Evolutionary conservation across 2,329 filamentous ascomycete genomes (phyloP).

Genomic region (Clonostachys chloroleuca): DNA sequence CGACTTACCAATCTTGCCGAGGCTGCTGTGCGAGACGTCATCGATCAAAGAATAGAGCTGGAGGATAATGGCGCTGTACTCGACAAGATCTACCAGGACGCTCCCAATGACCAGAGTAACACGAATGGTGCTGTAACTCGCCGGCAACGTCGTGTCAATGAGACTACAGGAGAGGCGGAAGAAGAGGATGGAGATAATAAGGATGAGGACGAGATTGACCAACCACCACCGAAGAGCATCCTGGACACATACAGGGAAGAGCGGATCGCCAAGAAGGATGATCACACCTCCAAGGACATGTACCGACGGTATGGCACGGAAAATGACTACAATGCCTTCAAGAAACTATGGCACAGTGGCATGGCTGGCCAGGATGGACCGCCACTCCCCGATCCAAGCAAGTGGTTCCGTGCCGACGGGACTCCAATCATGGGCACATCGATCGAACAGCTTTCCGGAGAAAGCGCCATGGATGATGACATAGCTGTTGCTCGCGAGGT

Average conservation of each 20-base stretch:
- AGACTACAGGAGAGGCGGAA: not conserved
- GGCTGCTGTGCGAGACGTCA: constrained; percentile 36
- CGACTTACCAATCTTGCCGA: constrained; percentile 40
- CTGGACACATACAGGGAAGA: constrained; percentile 26
- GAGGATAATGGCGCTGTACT: constrained; percentile 41
- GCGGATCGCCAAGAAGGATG: constrained; percentile 26
- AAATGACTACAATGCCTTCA: constrained; percentile 58
- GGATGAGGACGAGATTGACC: constrained; percentile 15
- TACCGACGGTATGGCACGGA: constrained; percentile 47
- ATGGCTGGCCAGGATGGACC: constrained; percentile 41
- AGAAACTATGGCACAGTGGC: constrained; percentile 52
- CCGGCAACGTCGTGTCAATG: constrained; percentile 3
- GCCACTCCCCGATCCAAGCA: constrained; percentile 44
- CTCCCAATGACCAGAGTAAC: too few relatives aligned
- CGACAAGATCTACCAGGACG: constrained; percentile 17
- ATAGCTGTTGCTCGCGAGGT: constrained; percentile 61
- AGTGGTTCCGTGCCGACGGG: constrained; percentile 47
- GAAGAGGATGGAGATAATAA: constrained; percentile 11
- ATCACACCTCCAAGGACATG: constrained; percentile 34
- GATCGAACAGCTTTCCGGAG: not conserved
- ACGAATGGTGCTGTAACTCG: constrained; percentile 12
- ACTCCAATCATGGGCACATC: constrained; percentile 26
- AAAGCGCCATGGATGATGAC: constrained; percentile 48
- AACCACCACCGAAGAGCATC: constrained; percentile 12
- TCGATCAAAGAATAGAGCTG: constrained; percentile 44